A percentile compares a stretch with the other conserved stretches of the same genome.
These are phyloP conservation scores for Cladosporium cucumerinum DNA, from an alignment of 2,329 filamentous ascomycete species.

Conservation along the genomic window DNA sequence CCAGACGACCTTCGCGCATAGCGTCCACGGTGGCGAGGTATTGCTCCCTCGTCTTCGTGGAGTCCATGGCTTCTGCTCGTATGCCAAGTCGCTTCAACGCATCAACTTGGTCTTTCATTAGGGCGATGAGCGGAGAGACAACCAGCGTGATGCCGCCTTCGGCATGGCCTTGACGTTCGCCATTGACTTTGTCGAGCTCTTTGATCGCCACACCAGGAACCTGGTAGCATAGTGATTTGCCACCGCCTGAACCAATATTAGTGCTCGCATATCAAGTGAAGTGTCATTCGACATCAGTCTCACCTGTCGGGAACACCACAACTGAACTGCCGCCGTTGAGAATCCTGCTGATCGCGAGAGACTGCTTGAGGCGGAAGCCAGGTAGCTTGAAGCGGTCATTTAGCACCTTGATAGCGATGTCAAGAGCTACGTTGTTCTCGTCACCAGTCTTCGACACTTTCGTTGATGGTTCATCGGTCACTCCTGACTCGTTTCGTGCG, in stretches of 20 bases:
- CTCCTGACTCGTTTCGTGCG: background rate
- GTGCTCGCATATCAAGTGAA: background rate
- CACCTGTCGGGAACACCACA: conserved; percentile 42
- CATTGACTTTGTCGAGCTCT: conserved; percentile 36
- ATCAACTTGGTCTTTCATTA: conserved; percentile 63
- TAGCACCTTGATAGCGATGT: conserved; percentile 36
- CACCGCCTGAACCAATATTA: conserved; percentile 30
- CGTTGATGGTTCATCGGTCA: background rate
- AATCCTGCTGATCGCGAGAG: conserved; percentile 43
- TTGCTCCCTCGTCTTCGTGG: conserved; percentile 48
- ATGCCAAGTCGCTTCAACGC: conserved; percentile 50
- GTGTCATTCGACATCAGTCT: background rate
- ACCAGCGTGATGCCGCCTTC: conserved; percentile 54
- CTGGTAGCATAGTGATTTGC: conserved; percentile 45
- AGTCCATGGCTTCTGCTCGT: conserved; percentile 55
- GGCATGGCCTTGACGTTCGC: conserved; percentile 28
- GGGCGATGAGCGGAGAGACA: conserved; percentile 54
- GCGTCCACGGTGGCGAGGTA: conserved; percentile 44
- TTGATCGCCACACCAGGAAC: conserved; percentile 44
- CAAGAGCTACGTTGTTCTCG: conserved; percentile 1
- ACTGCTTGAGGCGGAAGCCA: conserved; percentile 46
- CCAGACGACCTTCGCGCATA: conserved; percentile 47
- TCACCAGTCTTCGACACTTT: background rate
- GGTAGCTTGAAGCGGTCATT: conserved; percentile 41
- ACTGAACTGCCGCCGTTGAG: conserved; percentile 44